Evolutionary conservation across 768 basidiomycete species (phyloP), one percentile per base, ranked within the genome.

Genomic region (Leccinum variicolor): DNA sequence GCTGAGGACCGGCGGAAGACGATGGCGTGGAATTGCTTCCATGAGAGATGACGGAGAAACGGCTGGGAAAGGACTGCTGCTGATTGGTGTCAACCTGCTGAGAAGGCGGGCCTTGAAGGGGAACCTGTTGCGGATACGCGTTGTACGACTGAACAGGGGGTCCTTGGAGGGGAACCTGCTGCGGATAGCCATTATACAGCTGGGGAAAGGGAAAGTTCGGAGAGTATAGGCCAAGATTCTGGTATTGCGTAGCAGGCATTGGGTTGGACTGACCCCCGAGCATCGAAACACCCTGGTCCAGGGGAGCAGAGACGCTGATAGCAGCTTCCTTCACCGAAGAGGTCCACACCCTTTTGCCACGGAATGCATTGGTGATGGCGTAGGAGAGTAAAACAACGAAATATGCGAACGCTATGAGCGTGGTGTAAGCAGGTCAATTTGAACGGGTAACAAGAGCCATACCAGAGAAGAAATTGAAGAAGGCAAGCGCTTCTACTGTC

Each of bases 391-490:
- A 47, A 25, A 71, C 29, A 19, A 65, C 46, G 36, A 59, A 63
- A 54, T 69, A 72, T 9, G 69, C 33, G 52, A 72, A 66, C 15
- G 61, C 70, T 68, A 19, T 36, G n/a, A 33, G 41, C 10, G 26
- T 5, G 23, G 23, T 15, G 31, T 55, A 36, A 58, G 52, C 21
- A 49, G 21, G 11, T 9, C 19, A 17, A 36, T 36, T 21, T 3
- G 15, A 26, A 28, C 36, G 39, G n/a, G n/a, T 19, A 41, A 17
- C 11, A 10, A 54, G 29, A n/a, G 41, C 4, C 68, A 3, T 60
- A 73, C 70, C 68, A 9, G 39, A 53, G 52, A 60, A 58, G 59
- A 73, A 69, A 52, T 58, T 62, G 17, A 59, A 25, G 48, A 72
- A 70, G 5, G 67, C 46, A 33, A 62, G 48, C 13, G 41, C 63